A percentile compares a stretch with the other conserved stretches of the same genome.
These are phyloP conservation scores for Linum usitatissimum DNA, from an alignment of 345 rosid species.

Conservation along the genomic window DNA sequence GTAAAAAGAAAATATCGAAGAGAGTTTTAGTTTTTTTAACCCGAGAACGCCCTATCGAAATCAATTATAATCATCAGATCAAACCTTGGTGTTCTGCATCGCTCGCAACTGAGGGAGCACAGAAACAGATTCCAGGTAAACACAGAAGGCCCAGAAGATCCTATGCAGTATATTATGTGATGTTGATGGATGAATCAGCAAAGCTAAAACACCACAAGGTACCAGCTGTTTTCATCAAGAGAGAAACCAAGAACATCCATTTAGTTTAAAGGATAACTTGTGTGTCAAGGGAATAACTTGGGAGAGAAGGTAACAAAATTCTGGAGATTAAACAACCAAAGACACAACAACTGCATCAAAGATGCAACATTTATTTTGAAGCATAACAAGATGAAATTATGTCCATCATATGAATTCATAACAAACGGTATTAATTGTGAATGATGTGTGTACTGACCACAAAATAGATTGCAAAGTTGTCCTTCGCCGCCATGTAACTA, in stretches of 20 bases:
- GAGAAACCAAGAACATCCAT: background rate
- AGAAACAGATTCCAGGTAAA: conserved; percentile 92
- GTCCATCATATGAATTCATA: background rate
- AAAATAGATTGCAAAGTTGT: conserved; percentile 83
- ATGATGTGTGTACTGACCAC: conserved; percentile 44
- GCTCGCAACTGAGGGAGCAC: conserved; percentile 92
- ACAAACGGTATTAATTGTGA: background rate
- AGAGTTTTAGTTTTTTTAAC: conserved; percentile 1
- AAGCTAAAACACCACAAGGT: conserved; percentile 77
- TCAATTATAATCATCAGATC: conserved; percentile 4
- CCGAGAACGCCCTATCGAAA: background rate
- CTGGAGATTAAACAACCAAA: too few relatives aligned
- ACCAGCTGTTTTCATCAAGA: conserved; percentile 35
- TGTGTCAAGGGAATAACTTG: too few relatives aligned
- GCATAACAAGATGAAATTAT: too few relatives aligned
- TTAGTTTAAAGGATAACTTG: too few relatives aligned
- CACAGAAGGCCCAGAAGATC: conserved; percentile 90
- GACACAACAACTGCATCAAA: too few relatives aligned
- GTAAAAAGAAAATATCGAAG: conserved; percentile 11
- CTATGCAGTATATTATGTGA: conserved; percentile 72
- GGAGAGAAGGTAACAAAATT: too few relatives aligned
- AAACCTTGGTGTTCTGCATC: conserved; percentile 98
- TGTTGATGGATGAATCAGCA: conserved; percentile 85
- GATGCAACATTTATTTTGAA: background rate
- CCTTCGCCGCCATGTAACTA: conserved; percentile 95